These are phyloP conservation scores for Lentinula sp. DNA, from an alignment of 768 basidiomycete genomes.

Conservation along the genomic window DNA sequence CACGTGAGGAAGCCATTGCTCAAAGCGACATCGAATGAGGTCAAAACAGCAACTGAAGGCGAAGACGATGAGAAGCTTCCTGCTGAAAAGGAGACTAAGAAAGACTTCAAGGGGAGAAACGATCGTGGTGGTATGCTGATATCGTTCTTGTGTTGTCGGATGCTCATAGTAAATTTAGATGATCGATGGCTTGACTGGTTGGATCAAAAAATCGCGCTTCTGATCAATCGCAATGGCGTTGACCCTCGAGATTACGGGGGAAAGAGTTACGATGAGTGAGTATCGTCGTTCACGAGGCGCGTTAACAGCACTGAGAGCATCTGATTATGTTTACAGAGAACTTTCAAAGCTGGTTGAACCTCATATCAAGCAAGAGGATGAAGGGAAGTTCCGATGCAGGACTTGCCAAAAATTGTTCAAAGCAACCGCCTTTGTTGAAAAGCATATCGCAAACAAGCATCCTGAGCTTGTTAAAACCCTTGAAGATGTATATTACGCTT, in stretches of 20 bases:
- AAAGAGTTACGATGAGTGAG: conserved; percentile 85
- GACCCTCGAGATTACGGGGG: conserved; percentile 89
- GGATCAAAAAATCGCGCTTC: conserved; percentile 77
- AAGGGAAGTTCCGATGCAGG: conserved; percentile 95
- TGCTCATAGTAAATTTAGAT: conserved; percentile 37
- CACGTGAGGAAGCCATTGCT: conserved; percentile 79
- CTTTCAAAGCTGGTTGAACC: conserved; percentile 73
- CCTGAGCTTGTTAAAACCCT: conserved; percentile 76
- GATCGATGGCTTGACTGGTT: conserved; percentile 88
- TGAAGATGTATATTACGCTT: conserved; percentile 60
- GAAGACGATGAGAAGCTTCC: conserved; percentile 35
- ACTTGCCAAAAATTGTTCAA: conserved; percentile 97
- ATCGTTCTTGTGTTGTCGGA: neutral
- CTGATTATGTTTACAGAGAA: conserved; percentile 70
- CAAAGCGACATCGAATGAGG: conserved; percentile 46
- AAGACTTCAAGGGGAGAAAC: conserved; percentile 31
- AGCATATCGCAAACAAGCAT: conserved; percentile 96
- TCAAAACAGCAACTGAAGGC: conserved; percentile 31
- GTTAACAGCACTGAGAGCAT: conserved; percentile 6
- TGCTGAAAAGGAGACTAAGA: conserved; percentile 24
- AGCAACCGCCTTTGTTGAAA: conserved; percentile 93
- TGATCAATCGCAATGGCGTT: conserved; percentile 72
- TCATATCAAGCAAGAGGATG: conserved; percentile 90
- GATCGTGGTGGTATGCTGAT: conserved; percentile 56
- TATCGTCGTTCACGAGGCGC: conserved; percentile 15